These are phyloP conservation scores for Cydonia oblonga DNA, from an alignment of 331 rosid genomes.

Conservation along the genomic window DNA sequence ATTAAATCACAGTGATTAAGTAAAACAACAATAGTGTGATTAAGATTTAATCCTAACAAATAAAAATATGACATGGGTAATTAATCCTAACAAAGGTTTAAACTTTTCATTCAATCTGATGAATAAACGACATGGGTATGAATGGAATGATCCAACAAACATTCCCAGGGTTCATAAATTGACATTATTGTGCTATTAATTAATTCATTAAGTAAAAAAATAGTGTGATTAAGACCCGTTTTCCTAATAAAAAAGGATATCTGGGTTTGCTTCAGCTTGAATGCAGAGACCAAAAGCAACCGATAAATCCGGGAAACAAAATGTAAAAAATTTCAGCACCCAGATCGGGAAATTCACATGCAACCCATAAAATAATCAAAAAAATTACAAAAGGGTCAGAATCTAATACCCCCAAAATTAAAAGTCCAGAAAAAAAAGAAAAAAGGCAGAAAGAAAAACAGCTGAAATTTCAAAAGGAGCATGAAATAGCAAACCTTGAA, in stretches of 20 bases:
- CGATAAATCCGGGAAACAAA: neutral
- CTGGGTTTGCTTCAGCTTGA: constrained; percentile 19
- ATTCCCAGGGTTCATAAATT: neutral
- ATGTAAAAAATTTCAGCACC: constrained; percentile 13
- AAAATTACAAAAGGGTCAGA: neutral
- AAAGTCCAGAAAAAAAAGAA: neutral
- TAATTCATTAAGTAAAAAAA: neutral
- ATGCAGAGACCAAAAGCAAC: neutral
- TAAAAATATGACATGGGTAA: neutral
- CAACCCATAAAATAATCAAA: constrained; percentile 19
- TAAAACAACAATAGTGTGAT: neutral
- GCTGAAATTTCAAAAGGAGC: neutral
- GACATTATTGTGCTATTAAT: constrained; percentile 9
- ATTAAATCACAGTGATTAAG: neutral
- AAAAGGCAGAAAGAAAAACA: neutral
- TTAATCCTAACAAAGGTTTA: neutral
- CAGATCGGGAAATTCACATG: constrained; percentile 45
- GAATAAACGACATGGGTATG: constrained; percentile 4
- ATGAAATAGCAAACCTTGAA: constrained; percentile 44
- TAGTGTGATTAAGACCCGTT: neutral
- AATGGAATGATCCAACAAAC: neutral
- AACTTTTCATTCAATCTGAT: neutral
- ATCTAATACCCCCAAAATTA: constrained; percentile 4
- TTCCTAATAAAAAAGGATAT: neutral
- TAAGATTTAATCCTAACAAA: neutral